Evolutionary conservation across 768 basidiomycete species (phyloP).

Genomic region (Lentinula lateritia): DNA sequence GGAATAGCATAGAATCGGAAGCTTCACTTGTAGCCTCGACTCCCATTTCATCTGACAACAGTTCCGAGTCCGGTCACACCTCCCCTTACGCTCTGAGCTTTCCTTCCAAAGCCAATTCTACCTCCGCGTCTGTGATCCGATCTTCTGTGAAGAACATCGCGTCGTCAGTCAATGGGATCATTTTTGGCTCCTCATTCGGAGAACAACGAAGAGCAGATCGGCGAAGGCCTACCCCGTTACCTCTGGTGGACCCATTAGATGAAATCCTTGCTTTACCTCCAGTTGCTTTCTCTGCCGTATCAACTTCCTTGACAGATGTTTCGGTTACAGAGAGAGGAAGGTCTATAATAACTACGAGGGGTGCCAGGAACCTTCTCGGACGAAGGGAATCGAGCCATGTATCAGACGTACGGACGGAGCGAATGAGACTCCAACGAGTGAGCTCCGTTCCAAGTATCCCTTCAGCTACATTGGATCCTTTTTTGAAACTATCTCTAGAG

Average conservation of each 20-base stretch:
- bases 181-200: not conserved
- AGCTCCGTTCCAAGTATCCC: slow-evolving; percentile 2
- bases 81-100: not conserved
- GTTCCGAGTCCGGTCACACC: not conserved
- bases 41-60: not conserved
- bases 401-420: not conserved
- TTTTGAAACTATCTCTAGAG: too few relatives aligned
- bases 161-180: not conserved
- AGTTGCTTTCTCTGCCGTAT: not conserved
- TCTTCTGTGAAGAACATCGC: slow-evolving; percentile 1
- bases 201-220: not conserved
- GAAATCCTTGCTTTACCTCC: not conserved
- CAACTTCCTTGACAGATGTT: not conserved
- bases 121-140: not conserved
- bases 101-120: not conserved
- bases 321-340: not conserved
- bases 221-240: not conserved
- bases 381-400: not conserved
- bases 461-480: not conserved
- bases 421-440: not conserved
- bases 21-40: not conserved
- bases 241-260: not conserved
- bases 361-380: not conserved
- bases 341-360: not conserved
- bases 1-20: not conserved